These are phyloP conservation scores for Globisporangium mamillatum DNA, from an alignment of 352 stramenopile species.

Conservation along the genomic window DNA sequence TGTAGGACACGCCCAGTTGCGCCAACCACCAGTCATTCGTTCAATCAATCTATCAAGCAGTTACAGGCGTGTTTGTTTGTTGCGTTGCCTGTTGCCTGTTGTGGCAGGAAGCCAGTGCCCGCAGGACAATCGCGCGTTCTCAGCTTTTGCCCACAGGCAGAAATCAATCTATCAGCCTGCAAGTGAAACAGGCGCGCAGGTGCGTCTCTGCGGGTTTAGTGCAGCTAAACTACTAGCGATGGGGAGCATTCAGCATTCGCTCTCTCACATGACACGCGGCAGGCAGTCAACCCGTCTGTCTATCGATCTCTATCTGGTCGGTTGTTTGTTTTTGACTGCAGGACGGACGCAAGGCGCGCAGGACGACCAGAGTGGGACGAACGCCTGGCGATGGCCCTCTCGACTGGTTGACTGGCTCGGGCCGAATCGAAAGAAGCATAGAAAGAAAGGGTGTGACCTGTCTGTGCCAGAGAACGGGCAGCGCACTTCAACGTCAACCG, in stretches of 20 bases:
- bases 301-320: background rate
- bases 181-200: background rate
- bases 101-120: background rate
- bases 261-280: too few species aligned
- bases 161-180: background rate
- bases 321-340: too few species aligned
- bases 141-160: background rate
- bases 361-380: background rate
- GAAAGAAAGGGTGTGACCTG: background rate
- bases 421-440: slow-evolving; percentile 3
- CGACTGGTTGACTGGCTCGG: slow-evolving; percentile 2
- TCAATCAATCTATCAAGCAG: too few species aligned
- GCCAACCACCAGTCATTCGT: too few species aligned
- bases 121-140: background rate
- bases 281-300: too few species aligned
- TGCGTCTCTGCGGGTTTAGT: background rate
- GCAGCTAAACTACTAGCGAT: background rate
- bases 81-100: background rate
- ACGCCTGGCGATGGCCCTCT: background rate
- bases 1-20: too few species aligned
- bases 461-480: background rate
- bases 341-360: background rate
- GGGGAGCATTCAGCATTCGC: too few species aligned
- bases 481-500: slow-evolving; percentile 11
- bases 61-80: too few species aligned